Base-by-base conservation (phyloP, 768 basidiomycete genomes). In the Kwoniella dejecticola region DNA sequence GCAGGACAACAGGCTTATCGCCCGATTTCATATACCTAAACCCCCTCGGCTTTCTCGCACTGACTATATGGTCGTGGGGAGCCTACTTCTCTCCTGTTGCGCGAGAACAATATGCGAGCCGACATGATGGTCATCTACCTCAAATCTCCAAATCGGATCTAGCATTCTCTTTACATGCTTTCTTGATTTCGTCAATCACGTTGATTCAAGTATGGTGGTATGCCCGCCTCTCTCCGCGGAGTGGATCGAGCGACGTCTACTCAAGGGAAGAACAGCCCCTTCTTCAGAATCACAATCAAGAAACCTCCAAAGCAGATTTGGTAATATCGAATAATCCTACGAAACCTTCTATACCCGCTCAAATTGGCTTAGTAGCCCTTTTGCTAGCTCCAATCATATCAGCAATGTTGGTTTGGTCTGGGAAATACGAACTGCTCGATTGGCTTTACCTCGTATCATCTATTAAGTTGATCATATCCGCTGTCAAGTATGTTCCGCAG, bases 401-500 rank as follows among this genome's bases (percentile, higher is more conserved):
- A 36, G 62, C 60, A 24, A 60, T 77, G 26, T 44, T 72, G 12
- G 69, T 71, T 10, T 55, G 57, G 67, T 27, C 48, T 4, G 68
- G 64, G 8, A 68, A 66, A 45, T 44, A 66, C 5, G 23, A 64
- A 21, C 69, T 62, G 47, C 66, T 80, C 19, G 77, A 80, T 57
- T 71, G 68, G 68, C 48, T 72, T 26, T 76, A 78, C 56, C 64
- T 74, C 23, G 64, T 80, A 10, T 74, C 74, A 17, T 68, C 65
- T 29, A 65, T 79, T 62, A 80, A 81, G 62, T 74, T 81, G 13
- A 71, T 72, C 53, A 74, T 80, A 50, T 76, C 79, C 4, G 53
- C 77, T 36, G 66, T 77, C 30, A 83, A 83, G 68, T 81, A 79
- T 52, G 47, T 82, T 4, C 81, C 82, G 2, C 82, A 82, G 61